A percentile compares a stretch with the other conserved stretches of the same genome.
Conservation (phyloP, 2,329 filamentous ascomycete genomes). For the Phialocephala subalpina region DNA sequence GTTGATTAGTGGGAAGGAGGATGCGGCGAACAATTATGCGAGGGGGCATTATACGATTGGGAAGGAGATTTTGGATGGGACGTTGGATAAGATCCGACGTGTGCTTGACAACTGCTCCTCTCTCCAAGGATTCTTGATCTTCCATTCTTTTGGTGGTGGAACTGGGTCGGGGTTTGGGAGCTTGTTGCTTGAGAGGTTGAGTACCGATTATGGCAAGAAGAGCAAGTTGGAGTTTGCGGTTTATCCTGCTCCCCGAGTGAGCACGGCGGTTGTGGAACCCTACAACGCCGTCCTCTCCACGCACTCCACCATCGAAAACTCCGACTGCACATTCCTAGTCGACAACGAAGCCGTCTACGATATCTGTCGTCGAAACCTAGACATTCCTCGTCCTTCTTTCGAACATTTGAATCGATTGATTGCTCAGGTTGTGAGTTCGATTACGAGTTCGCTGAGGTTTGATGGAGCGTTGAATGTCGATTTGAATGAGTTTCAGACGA, state of each 20-base stretch:
- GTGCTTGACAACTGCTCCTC: conserved; percentile 72
- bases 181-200: conserved; percentile 69
- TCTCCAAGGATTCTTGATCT: conserved; percentile 72
- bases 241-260: conserved; percentile 70
- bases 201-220: conserved; percentile 73
- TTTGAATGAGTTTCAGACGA: conserved; percentile 74
- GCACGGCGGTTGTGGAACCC: conserved; percentile 72
- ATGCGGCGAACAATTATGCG: conserved; percentile 75
- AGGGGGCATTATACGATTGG: conserved; percentile 75
- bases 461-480: conserved; percentile 74
- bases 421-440: conserved; percentile 72
- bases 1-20: conserved; percentile 73
- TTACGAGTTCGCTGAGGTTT: conserved; percentile 70
- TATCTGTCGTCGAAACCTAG: conserved; percentile 70
- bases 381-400: conserved; percentile 69
- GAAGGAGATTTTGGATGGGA: conserved; percentile 70
- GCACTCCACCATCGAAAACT: conserved; percentile 69
- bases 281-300: conserved; percentile 70
- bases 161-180: conserved; percentile 73
- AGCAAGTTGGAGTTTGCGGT: conserved; percentile 73
- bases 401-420: conserved; percentile 73
- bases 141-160: conserved; percentile 74
- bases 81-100: conserved; percentile 70
- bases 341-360: conserved; percentile 75
- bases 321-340: conserved; percentile 73